A percentile compares a stretch with the other conserved stretches of the same genome.
Evolutionary conservation across 225 moss, liverwort and hornwort species (phyloP).

Genomic region (Climacium dendroides): DNA sequence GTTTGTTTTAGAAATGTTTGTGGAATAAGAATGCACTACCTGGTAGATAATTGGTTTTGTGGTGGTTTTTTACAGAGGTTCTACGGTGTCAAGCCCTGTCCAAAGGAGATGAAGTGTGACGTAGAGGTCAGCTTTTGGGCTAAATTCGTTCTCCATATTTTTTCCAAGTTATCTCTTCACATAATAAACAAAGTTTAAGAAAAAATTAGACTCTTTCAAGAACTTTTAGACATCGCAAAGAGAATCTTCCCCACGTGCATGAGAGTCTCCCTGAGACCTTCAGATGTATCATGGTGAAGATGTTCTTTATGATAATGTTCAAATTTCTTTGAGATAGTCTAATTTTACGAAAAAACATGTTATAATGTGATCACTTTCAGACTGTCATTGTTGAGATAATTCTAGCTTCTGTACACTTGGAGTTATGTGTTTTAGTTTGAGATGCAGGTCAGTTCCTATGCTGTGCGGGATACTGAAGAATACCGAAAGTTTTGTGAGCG

Average conservation of each 20-base stretch:
- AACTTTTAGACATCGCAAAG: not conserved
- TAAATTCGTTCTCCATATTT: not conserved
- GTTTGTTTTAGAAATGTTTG: not conserved
- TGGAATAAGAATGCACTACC: not conserved
- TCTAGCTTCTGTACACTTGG: not conserved
- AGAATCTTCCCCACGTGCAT: not conserved
- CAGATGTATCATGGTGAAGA: not conserved
- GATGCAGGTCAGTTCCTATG: conserved; percentile 80
- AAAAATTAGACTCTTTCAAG: not conserved
- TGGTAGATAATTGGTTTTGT: not conserved
- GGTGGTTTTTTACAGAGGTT: conserved; percentile 48
- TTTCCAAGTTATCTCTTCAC: not conserved
- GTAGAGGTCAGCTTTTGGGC: conserved; percentile 55
- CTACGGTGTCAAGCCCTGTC: conserved; percentile 74
- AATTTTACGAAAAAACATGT: not conserved
- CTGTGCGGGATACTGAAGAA: conserved; percentile 70
- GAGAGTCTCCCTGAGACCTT: not conserved
- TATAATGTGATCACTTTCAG: not conserved
- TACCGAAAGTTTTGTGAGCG: conserved; percentile 86
- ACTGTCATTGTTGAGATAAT: not conserved
- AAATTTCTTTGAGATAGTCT: not conserved
- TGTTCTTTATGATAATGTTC: not conserved
- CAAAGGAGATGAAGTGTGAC: conserved; percentile 92
- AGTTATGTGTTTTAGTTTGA: not conserved
- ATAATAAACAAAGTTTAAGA: not conserved